Percentiles rank a stretch among this genome's conserved stretches.
These are phyloP conservation scores for Colletotrichum incanum DNA, from an alignment of 2,329 filamentous ascomycete genomes.

Conservation along the genomic window DNA sequence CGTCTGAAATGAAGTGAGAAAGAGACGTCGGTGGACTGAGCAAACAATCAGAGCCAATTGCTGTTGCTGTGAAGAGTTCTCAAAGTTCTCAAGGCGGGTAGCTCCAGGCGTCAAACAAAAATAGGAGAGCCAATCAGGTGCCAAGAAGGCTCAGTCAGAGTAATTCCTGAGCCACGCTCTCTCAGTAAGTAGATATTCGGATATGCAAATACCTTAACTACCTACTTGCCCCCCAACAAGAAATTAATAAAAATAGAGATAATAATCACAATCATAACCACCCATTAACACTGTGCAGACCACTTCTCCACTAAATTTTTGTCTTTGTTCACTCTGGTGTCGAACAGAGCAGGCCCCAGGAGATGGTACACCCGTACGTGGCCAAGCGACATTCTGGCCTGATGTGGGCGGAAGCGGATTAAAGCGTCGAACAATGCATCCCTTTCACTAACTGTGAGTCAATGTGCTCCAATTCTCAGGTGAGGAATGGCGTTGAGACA, in stretches of 20 bases:
- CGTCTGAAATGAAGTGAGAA: not conserved
- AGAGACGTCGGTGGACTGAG: not conserved
- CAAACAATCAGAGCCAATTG: not conserved
- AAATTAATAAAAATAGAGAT: too few relatives aligned
- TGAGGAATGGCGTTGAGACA: not conserved
- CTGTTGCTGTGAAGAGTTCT: slow-evolving; percentile 21
- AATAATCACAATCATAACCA: too few relatives aligned
- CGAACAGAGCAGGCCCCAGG: not conserved
- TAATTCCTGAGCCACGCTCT: not conserved
- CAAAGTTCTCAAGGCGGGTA: slow-evolving; percentile 26
- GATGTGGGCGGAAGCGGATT: not conserved
- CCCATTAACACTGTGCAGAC: too few relatives aligned
- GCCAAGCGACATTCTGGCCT: not conserved
- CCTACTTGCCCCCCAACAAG: too few relatives aligned
- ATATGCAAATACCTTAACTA: not conserved
- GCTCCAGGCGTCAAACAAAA: not conserved
- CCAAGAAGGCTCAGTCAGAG: not conserved
- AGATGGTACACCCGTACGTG: not conserved
- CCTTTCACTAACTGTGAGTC: not conserved
- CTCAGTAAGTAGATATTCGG: not conserved
- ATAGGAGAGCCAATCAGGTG: not conserved
- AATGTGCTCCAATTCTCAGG: not conserved
- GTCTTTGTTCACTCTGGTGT: not conserved
- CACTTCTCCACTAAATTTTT: too few relatives aligned
- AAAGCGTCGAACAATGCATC: not conserved